Base-by-base conservation (phyloP, 768 basidiomycete species). In the Suillus subluteus region DNA sequence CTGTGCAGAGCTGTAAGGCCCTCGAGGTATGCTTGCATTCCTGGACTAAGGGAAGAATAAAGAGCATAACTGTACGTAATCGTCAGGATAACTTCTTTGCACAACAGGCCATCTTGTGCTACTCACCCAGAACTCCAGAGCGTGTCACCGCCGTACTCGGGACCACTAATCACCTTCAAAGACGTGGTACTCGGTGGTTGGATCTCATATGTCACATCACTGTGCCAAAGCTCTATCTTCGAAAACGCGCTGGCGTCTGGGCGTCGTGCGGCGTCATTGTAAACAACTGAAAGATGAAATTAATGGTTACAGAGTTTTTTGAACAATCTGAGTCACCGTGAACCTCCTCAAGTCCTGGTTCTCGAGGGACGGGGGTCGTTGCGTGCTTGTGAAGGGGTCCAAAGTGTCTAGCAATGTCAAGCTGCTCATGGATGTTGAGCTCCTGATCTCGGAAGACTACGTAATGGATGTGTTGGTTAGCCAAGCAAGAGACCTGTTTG, bases 311-410 rank as follows among this genome's bases (percentile, higher is more conserved):
- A 32, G 43, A 40, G 12, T 18, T 23, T 66, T 11, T 67, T 18
- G 18, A 35, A 63, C 8, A 38, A 58, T 37, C 16, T 37, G 37
- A 75, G 83, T 56, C 67, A 88, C 91, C 82, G 70, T 93, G 91
- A 6, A 91, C 90, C 79, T 91, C 89, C 71, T 92, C 88, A 4
- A 92, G 81, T 18, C 92, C 92, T 21, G 83, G 87, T 72, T 86
- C 85, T 66, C 79, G 80, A 2, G 94, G 91, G 58, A 94, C 82
- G 0, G 90, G 90, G 12, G 91, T 93, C 3, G 91, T 93, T 4
- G 93, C 90, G 72, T 96, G 92, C 74, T 89, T 91, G 76, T 95
- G 92, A 56, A 93, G 83, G 58, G 86, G 90, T 6, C 92, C 92
- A 64, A 84, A 92, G 72, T 94, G 79, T 18, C 87, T 86, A 8